Conservation (phyloP, 1,284 basidiomycete species). For the Trametes hirsuta region DNA sequence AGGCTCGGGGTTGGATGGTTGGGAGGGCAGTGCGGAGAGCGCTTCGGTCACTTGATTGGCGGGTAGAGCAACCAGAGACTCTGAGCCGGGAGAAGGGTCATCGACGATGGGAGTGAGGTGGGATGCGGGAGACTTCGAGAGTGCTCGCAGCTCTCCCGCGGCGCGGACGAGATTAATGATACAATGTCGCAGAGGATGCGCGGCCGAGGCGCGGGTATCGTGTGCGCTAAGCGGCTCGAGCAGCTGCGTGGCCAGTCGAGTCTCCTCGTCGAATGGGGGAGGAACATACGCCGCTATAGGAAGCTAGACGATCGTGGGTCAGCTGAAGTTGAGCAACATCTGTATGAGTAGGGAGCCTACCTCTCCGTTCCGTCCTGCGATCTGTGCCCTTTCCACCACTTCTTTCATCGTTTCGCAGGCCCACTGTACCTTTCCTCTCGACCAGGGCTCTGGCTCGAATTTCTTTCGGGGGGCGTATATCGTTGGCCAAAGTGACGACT, state of each 20-base stretch:
- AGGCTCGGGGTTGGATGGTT: not conserved
- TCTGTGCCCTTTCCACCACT: slow-evolving; percentile 54
- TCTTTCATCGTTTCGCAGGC: slow-evolving; percentile 69
- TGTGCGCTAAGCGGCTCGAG: slow-evolving; percentile 54
- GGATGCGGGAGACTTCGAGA: slow-evolving; percentile 12
- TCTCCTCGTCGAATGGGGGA: slow-evolving; percentile 52
- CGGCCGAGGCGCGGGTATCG: slow-evolving; percentile 70
- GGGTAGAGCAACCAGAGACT: not conserved
- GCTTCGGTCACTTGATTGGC: slow-evolving; percentile 8
- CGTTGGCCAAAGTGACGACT: slow-evolving; percentile 83
- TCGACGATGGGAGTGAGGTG: slow-evolving; percentile 9
- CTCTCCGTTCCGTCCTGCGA: slow-evolving; percentile 55
- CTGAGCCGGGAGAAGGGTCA: not conserved
- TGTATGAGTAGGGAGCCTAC: slow-evolving; percentile 37
- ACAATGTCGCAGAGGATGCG: slow-evolving; percentile 84
- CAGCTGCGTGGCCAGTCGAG: slow-evolving; percentile 33
- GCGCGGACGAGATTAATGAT: slow-evolving; percentile 76
- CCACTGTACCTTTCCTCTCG: slow-evolving; percentile 67
- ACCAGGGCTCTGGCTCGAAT: slow-evolving; percentile 70
- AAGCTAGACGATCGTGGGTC: slow-evolving; percentile 46
- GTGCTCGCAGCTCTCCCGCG: slow-evolving; percentile 62
- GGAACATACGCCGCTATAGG: slow-evolving; percentile 81
- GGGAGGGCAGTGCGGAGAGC: slow-evolving; percentile 1
- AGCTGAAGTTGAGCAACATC: slow-evolving; percentile 16
- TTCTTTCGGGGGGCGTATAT: slow-evolving; percentile 74